Percentiles rank a stretch among this genome's conserved stretches.
Conservation (phyloP, 345 rosid species). For the Sisymbrium irio region DNA sequence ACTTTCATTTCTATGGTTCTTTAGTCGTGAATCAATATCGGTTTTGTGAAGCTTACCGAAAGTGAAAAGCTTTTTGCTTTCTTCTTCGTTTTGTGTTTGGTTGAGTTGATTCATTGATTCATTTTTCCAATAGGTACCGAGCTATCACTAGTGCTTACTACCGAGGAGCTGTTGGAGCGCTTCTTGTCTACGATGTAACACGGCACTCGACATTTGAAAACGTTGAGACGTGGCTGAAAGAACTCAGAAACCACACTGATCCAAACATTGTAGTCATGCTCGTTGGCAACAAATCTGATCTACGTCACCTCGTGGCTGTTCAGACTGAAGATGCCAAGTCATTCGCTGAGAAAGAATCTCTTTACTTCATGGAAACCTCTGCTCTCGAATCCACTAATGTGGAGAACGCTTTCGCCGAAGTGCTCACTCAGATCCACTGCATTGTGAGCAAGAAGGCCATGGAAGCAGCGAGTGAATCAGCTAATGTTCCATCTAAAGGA, state of each 20-base stretch:
- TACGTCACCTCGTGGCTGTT: conserved; percentile 54
- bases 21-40: background rate
- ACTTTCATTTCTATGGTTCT: background rate
- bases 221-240: conserved; percentile 54
- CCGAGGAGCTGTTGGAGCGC: conserved; percentile 58
- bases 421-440: conserved; percentile 48
- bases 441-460: conserved; percentile 53
- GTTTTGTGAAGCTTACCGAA: background rate
- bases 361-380: conserved; percentile 56
- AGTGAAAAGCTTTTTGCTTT: background rate
- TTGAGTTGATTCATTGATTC: background rate
- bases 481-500: conserved; percentile 33
- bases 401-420: conserved; percentile 50
- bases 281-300: conserved; percentile 53
- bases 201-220: conserved; percentile 50
- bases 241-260: conserved; percentile 53
- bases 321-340: conserved; percentile 46
- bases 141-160: conserved; percentile 59
- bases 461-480: conserved; percentile 36
- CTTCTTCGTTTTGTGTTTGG: background rate
- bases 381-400: conserved; percentile 53
- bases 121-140: conserved; percentile 38
- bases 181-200: conserved; percentile 54
- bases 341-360: conserved; percentile 49
- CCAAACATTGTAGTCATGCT: conserved; percentile 58